phyloP scores from a whole-genome alignment of 2,329 filamentous ascomycete species.

The Hypomyces rosellus region DNA sequence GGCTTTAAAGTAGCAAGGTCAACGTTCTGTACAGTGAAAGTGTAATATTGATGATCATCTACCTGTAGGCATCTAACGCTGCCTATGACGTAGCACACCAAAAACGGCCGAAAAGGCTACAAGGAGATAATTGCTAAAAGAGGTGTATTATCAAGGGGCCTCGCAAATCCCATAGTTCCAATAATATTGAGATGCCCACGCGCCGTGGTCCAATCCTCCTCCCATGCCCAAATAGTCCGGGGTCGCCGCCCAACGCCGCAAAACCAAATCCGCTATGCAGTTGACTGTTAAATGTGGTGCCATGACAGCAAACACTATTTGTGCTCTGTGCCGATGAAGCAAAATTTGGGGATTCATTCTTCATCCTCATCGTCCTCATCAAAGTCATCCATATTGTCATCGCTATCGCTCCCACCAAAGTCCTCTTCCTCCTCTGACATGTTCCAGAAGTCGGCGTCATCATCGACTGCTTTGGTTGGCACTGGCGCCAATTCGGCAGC shows the following conservation, averaged over 20 bases:
- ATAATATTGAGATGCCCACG: slow-evolving; percentile 6
- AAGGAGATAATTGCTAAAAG: not conserved
- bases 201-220: slow-evolving; percentile 6
- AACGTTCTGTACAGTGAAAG: not conserved
- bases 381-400: slow-evolving; percentile 55
- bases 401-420: slow-evolving; percentile 69
- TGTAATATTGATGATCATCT: not conserved
- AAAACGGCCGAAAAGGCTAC: not conserved
- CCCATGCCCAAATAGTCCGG: slow-evolving; percentile 3
- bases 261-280: slow-evolving; percentile 7
- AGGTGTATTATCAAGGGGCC: not conserved
- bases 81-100: not conserved
- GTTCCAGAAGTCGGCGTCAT: slow-evolving; percentile 78
- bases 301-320: not conserved
- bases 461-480: slow-evolving; percentile 53
- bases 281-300: not conserved
- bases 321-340: not conserved
- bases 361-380: slow-evolving; percentile 54
- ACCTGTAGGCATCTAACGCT: not conserved
- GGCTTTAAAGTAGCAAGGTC: no score
- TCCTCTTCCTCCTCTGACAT: slow-evolving; percentile 71
- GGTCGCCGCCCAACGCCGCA: slow-evolving; percentile 10
- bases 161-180: slow-evolving; percentile 5
- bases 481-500: slow-evolving; percentile 55
- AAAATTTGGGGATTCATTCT: slow-evolving; percentile 21